phyloP scores from a whole-genome alignment of 306 rosid genomes.

The Sindora glabra region DNA sequence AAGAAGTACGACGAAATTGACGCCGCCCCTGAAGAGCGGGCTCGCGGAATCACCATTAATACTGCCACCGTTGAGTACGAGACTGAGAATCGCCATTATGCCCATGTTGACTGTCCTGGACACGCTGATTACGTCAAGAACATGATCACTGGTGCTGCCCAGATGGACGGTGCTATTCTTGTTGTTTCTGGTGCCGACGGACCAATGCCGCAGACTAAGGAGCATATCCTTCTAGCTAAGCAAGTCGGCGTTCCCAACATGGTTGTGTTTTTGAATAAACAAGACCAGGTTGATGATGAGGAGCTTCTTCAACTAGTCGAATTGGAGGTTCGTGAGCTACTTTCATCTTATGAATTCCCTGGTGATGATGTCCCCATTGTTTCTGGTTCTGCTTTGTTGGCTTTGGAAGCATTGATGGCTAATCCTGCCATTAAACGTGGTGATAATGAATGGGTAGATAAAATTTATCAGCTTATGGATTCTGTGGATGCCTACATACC shows the following conservation, averaged over 20 bases:
- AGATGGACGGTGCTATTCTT: slow-evolving; percentile 81
- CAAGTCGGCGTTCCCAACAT: slow-evolving; percentile 82
- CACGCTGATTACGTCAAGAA: slow-evolving; percentile 77
- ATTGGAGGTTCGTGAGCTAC: slow-evolving; percentile 74
- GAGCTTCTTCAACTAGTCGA: slow-evolving; percentile 79
- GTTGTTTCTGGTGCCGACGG: slow-evolving; percentile 79
- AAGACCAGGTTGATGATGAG: slow-evolving; percentile 84
- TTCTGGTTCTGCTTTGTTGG: slow-evolving; percentile 72
- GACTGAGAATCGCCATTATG: slow-evolving; percentile 82
- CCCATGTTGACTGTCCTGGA: slow-evolving; percentile 80
- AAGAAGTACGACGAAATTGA: slow-evolving; percentile 85
- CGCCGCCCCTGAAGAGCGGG: slow-evolving; percentile 81
- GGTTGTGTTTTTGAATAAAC: slow-evolving; percentile 72
- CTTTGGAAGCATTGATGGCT: slow-evolving; percentile 71
- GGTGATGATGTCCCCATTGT: slow-evolving; percentile 78
- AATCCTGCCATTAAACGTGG: slow-evolving; percentile 58
- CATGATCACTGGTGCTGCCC: slow-evolving; percentile 82
- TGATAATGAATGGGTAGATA: slow-evolving; percentile 70
- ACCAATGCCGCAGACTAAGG: slow-evolving; percentile 83
- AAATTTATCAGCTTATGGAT: slow-evolving; percentile 80
- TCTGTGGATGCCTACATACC: slow-evolving; percentile 69
- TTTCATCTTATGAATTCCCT: slow-evolving; percentile 68
- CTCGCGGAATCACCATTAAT: slow-evolving; percentile 86
- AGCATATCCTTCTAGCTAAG: slow-evolving; percentile 70
- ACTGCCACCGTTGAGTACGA: slow-evolving; percentile 94